Evolutionary conservation across 495 filamentous ascomycete genomes (phyloP).

Genomic region (Daldinia loculata): DNA sequence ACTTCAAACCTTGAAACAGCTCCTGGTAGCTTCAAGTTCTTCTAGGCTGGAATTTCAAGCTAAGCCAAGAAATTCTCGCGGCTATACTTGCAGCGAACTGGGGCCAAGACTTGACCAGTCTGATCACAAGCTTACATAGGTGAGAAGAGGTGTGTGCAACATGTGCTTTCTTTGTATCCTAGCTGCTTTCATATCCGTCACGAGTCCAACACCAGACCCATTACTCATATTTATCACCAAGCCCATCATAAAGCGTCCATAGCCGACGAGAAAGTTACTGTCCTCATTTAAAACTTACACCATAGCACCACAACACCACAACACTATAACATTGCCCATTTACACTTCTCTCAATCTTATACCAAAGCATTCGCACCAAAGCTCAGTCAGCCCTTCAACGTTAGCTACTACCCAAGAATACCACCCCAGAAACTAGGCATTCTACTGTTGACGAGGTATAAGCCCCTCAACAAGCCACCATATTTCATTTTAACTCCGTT

Average conservation of each 20-base stretch:
- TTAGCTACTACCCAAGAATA: slow-evolving; percentile 1
- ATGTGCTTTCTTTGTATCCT: slow-evolving; percentile 16
- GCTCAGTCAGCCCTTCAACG: background rate
- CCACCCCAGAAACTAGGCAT: background rate
- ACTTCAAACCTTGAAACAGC: slow-evolving; percentile 20
- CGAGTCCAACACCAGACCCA: slow-evolving; percentile 20
- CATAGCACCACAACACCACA: background rate
- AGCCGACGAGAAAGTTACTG: slow-evolving; percentile 5
- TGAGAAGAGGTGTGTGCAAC: slow-evolving; percentile 19
- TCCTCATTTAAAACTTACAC: background rate
- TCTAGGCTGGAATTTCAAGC: slow-evolving; percentile 1
- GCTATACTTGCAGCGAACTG: slow-evolving; percentile 25
- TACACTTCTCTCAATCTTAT: background rate
- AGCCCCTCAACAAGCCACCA: slow-evolving; percentile 1
- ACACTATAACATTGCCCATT: background rate
- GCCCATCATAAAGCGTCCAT: slow-evolving; percentile 4
- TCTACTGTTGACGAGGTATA: slow-evolving; percentile 2
- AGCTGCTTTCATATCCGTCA: slow-evolving; percentile 31
- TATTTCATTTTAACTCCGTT: slow-evolving; percentile 4
- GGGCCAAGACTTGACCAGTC: slow-evolving; percentile 15
- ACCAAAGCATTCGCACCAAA: background rate
- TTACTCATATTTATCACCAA: slow-evolving; percentile 21
- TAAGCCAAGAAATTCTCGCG: slow-evolving; percentile 18
- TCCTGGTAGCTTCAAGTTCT: background rate
- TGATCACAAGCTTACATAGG: slow-evolving; percentile 23